Evolutionary conservation across 805 yeast species (phyloP).

Genomic region (Candida railenensis): DNA sequence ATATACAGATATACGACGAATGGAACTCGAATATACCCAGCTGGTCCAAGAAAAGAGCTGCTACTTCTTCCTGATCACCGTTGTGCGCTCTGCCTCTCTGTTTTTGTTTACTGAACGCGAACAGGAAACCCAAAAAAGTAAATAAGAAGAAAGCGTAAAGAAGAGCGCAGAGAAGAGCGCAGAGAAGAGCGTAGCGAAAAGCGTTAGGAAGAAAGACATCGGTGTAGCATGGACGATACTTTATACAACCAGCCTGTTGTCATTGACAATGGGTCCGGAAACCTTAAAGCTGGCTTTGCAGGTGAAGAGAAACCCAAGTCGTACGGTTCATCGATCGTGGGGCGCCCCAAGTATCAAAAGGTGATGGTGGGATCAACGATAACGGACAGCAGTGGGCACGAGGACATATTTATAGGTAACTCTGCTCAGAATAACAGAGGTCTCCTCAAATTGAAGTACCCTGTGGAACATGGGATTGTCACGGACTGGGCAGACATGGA

Average conservation of each 20-base stretch:
- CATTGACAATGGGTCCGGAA: conserved; percentile 71
- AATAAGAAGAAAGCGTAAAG: too few relatives aligned
- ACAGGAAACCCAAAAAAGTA: too few relatives aligned
- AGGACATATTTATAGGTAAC: conserved; percentile 72
- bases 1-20: too few relatives aligned
- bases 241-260: conserved; percentile 47
- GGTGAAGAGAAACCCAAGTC: conserved; percentile 82
- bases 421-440: conserved; percentile 78
- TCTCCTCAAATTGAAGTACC: conserved; percentile 65
- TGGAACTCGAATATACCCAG: too few relatives aligned
- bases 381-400: neutral
- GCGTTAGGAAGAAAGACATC: too few relatives aligned
- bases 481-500: conserved; percentile 88
- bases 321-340: conserved; percentile 64
- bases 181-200: neutral
- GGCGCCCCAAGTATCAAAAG: conserved; percentile 80
- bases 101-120: too few relatives aligned
- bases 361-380: conserved; percentile 61
- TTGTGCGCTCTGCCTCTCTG: too few relatives aligned
- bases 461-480: conserved; percentile 78
- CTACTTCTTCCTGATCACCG: too few relatives aligned
- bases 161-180: too few relatives aligned
- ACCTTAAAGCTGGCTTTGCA: conserved; percentile 86
- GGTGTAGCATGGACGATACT: conserved; percentile 7
- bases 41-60: too few relatives aligned